Evolutionary conservation across 2,329 filamentous ascomycete genomes (phyloP), one percentile per base, ranked within the genome.

Genomic region (Pseudopithomyces chartarum): DNA sequence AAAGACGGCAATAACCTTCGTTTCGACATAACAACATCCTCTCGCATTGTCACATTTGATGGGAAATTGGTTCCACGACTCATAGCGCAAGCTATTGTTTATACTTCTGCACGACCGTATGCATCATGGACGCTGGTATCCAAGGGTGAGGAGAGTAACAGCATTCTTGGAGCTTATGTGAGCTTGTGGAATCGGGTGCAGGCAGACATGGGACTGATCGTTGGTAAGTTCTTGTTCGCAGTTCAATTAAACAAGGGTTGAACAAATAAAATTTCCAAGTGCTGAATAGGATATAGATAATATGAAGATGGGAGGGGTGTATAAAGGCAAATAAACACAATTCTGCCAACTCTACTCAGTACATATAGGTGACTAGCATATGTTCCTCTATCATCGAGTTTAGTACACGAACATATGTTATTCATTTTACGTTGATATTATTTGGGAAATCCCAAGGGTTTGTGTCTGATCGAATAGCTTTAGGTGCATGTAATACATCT

Each of bases 261-360:
- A 43, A 43, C 17, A 43, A n/a, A 26, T 22, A 19, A 19, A 43
- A 43, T 43, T 43, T 43, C 40, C 40, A 43, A 43, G 40, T 43
- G 22, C 40, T 43, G 40, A 43, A 43, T 43, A n/a, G 40, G 40
- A 43, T 43, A n/a, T n/a, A 43, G 40, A 43, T 43, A 43, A 43
- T 43, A 43, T 43, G 40, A 43, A 19, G 40, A 19, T 4, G 19
- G 40, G 40, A 20, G 40, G 40, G n/a, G 22, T 19, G 22, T 43
- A 43, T n/a, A 43, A 43, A n/a, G 40, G 40, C n/a, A 43, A 43
- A 43, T 43, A 19, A 26, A 43, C 40, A 43, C 17, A 43, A 19
- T 7, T 43, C 40, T 43, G 17, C 40, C 40, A 43, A 7, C 40
- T 43, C 40, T 43, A 26, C 40, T 19, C 40, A n/a, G 40, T 43